Percentiles rank a stretch among this genome's conserved stretches.
These are phyloP conservation scores for Lentinula edodes DNA, from an alignment of 768 basidiomycete genomes.

Conservation along the genomic window DNA sequence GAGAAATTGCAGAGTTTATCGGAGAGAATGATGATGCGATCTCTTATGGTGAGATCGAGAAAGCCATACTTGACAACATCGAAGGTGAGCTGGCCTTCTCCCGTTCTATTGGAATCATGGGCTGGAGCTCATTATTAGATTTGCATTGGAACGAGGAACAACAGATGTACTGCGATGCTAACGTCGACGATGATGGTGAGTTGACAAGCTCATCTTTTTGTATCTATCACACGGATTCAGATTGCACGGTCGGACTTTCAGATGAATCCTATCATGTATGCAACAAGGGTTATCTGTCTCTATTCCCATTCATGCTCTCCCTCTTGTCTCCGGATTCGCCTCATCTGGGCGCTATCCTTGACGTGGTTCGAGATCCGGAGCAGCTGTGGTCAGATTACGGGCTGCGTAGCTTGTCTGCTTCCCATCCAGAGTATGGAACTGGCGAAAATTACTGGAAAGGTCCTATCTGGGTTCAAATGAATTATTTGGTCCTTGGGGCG, in stretches of 20 bases:
- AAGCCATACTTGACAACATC: constrained; percentile 78
- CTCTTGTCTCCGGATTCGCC: constrained; percentile 75
- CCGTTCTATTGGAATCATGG: neutral
- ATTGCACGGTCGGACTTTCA: constrained; percentile 21
- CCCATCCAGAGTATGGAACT: constrained; percentile 83
- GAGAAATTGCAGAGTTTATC: constrained; percentile 79
- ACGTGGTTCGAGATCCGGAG: constrained; percentile 71
- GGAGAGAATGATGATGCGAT: constrained; percentile 79
- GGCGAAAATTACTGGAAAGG: constrained; percentile 99
- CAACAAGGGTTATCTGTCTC: constrained; percentile 87
- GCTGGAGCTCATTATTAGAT: constrained; percentile 38
- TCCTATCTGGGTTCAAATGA: constrained; percentile 97
- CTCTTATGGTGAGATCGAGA: constrained; percentile 75
- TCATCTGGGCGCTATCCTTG: constrained; percentile 75
- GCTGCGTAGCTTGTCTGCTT: constrained; percentile 80
- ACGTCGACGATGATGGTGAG: constrained; percentile 78
- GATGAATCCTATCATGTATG: constrained; percentile 92
- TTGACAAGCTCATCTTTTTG: constrained; percentile 7
- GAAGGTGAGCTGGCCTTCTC: constrained; percentile 48
- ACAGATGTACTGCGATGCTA: constrained; percentile 91
- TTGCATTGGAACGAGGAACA: constrained; percentile 89
- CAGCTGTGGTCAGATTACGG: constrained; percentile 93
- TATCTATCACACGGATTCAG: neutral
- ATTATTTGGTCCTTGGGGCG: constrained; percentile 80
- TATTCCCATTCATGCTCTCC: constrained; percentile 88